A percentile compares a stretch with the other conserved stretches of the same genome.
phyloP scores from a whole-genome alignment of 805 yeast species.

The Torulaspora microellipsoides region DNA sequence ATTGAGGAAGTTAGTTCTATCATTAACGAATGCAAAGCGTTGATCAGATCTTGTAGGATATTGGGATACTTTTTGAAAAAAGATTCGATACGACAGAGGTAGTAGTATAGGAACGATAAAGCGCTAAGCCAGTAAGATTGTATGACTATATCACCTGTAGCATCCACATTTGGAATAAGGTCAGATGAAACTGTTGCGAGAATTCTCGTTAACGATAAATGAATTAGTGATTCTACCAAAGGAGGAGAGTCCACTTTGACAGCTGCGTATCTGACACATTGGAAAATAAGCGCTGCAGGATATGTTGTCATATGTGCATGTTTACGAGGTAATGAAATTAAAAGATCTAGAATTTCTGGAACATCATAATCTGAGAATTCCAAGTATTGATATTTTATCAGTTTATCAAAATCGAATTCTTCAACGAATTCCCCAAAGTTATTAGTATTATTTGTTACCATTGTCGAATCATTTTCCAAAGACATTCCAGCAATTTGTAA shows the following conservation, averaged over 20 bases:
- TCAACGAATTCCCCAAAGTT: slow-evolving; percentile 13
- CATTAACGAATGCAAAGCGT: slow-evolving; percentile 53
- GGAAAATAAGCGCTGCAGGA: slow-evolving; percentile 68
- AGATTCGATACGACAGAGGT: slow-evolving; percentile 60
- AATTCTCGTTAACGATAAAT: slow-evolving; percentile 56
- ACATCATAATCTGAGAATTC: slow-evolving; percentile 59
- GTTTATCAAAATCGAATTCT: slow-evolving; percentile 50
- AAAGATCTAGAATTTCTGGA: slow-evolving; percentile 65
- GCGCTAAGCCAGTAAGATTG: slow-evolving; percentile 88
- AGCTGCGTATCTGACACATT: slow-evolving; percentile 65
- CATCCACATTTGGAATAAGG: slow-evolving; percentile 8
- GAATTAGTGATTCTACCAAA: slow-evolving; percentile 54
- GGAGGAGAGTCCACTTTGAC: slow-evolving; percentile 47
- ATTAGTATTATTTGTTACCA: neutral
- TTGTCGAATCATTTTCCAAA: slow-evolving; percentile 7
- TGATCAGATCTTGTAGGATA: slow-evolving; percentile 54
- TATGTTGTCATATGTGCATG: slow-evolving; percentile 44
- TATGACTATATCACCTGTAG: slow-evolving; percentile 56
- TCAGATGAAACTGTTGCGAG: slow-evolving; percentile 44
- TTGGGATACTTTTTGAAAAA: slow-evolving; percentile 53
- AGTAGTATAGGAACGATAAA: slow-evolving; percentile 70
- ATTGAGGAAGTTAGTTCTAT: slow-evolving; percentile 65
- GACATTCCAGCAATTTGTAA: slow-evolving; percentile 40
- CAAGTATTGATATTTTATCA: slow-evolving; percentile 55
- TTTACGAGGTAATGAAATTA: slow-evolving; percentile 55